Conservation (phyloP, 768 basidiomycete species). For the Ephemerocybe angulata region DNA sequence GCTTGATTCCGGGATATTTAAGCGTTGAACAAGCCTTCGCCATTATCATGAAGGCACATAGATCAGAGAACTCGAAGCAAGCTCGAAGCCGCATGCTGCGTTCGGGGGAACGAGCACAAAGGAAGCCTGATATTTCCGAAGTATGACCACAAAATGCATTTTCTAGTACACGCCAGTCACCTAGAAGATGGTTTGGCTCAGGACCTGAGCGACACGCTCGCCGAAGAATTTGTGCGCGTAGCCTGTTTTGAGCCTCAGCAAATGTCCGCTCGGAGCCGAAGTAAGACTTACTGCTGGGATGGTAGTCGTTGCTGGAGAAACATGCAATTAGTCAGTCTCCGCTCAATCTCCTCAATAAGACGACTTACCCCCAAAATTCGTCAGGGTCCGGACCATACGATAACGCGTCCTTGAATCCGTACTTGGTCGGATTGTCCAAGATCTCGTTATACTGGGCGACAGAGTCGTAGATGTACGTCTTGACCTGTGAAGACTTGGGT, state of each 20-base stretch:
- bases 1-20: no score
- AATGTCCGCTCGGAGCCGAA: neutral
- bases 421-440: conserved; percentile 44
- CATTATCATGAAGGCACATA: no score
- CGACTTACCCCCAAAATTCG: conserved; percentile 52
- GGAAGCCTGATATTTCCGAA: conserved; percentile 1
- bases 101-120: neutral
- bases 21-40: neutral
- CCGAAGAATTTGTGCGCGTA: conserved; percentile 40
- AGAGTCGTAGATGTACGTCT: conserved; percentile 50
- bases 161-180: neutral
- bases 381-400: conserved; percentile 39
- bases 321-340: neutral
- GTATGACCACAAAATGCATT: neutral
- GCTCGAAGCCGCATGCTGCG: no score
- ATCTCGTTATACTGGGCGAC: conserved; percentile 46
- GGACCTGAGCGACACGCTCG: conserved; percentile 23
- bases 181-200: conserved; percentile 10
- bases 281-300: conserved; percentile 47
- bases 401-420: conserved; percentile 53
- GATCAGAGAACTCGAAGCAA: no score
- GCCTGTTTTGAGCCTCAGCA: conserved; percentile 20
- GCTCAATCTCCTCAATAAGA: neutral
- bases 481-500: no score
- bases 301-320: conserved; percentile 47